Evolutionary conservation across 257 asterid species (phyloP).

Genomic region (Solanum boliviense): DNA sequence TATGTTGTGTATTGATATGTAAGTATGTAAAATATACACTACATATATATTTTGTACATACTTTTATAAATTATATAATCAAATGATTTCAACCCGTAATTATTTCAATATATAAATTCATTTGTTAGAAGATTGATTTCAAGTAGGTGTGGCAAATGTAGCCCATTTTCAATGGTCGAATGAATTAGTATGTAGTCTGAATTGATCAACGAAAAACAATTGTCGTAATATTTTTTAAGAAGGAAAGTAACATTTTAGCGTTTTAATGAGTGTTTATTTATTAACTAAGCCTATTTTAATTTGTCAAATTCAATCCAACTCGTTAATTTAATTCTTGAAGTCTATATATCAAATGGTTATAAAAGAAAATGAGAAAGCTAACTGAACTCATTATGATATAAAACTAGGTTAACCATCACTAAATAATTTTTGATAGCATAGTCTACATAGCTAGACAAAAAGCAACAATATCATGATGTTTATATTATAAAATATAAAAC

Average conservation of each 20-base stretch:
- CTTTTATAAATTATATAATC: too few relatives aligned
- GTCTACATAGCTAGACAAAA: background rate
- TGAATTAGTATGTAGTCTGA: too few relatives aligned
- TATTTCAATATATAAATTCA: too few relatives aligned
- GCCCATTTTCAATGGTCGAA: background rate
- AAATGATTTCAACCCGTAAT: too few relatives aligned
- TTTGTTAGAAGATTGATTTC: background rate
- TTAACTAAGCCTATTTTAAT: background rate
- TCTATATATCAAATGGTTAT: background rate
- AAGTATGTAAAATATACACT: background rate
- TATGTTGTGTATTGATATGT: background rate
- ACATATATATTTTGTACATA: too few relatives aligned
- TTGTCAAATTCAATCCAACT: accelerated
- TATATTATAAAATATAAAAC: background rate
- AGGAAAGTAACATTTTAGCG: background rate
- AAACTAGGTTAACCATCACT: background rate
- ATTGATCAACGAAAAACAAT: background rate
- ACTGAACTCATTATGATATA: background rate
- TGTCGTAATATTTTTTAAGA: background rate
- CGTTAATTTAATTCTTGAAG: too few relatives aligned
- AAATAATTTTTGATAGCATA: background rate
- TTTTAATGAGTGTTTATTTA: background rate
- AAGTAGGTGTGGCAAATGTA: background rate
- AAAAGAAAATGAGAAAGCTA: background rate
- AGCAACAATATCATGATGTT: background rate